These are phyloP conservation scores for Podila minutissima DNA, from an alignment of 192 early-diverging fungal genomes.

Conservation along the genomic window DNA sequence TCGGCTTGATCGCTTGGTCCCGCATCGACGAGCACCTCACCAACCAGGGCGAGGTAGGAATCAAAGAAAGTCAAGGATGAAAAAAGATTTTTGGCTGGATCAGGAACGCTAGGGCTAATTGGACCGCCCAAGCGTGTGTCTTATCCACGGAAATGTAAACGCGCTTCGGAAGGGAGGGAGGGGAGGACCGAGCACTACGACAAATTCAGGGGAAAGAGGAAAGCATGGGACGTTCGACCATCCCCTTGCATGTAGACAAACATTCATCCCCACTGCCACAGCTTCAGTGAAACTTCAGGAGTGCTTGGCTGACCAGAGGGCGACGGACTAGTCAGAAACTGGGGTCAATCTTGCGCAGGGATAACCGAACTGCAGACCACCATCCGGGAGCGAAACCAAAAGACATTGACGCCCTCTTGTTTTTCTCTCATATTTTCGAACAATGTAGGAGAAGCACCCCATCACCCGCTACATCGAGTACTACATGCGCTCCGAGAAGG, in stretches of 20 bases:
- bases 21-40: conserved; percentile 51
- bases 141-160: no score
- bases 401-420: not conserved
- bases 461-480: conserved; percentile 53
- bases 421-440: not conserved
- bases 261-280: no score
- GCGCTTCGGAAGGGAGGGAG: not conserved
- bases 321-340: no score
- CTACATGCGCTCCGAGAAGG: conserved; percentile 53
- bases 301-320: no score
- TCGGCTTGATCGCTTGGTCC: conserved; percentile 49
- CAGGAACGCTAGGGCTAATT: not conserved
- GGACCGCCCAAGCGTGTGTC: not conserved
- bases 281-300: no score
- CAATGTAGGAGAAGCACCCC: conserved; percentile 44
- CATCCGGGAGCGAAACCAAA: no score
- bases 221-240: no score
- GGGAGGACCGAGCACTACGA: no score
- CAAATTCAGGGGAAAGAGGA: no score
- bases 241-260: no score
- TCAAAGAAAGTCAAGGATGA: not conserved
- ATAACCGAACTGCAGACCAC: no score
- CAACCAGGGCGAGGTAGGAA: conserved; percentile 48
- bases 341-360: no score
- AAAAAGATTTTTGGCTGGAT: not conserved